A percentile compares a stretch with the other conserved stretches of the same genome.
Conservation (phyloP, 1,284 basidiomycete species). For the Malassezia globosa region DNA sequence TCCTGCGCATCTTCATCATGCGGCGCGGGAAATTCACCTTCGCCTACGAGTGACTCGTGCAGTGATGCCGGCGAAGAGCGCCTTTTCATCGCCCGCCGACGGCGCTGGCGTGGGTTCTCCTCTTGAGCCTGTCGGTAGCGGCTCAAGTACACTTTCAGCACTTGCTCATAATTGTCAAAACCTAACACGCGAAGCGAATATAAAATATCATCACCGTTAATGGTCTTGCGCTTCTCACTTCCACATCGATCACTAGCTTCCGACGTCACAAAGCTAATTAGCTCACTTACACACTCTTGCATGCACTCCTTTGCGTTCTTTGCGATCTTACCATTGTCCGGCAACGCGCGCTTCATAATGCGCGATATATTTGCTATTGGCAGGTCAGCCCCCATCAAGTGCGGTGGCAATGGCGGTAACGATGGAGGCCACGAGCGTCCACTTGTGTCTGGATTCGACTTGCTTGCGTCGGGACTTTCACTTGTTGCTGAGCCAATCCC, state of each 20-base stretch:
- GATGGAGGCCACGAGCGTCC: conserved; percentile 1
- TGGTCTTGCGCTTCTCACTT: conserved; percentile 72
- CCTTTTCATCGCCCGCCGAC: conserved; percentile 10
- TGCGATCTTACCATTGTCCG: conserved; percentile 83
- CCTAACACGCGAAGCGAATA: conserved; percentile 77
- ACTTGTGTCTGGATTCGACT: neutral
- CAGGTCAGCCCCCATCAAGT: conserved; percentile 23
- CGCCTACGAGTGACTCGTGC: neutral
- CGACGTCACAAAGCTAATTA: conserved; percentile 85
- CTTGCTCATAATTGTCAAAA: conserved; percentile 87
- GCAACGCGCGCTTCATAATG: conserved; percentile 83
- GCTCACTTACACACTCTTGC: conserved; percentile 89
- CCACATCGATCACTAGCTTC: conserved; percentile 80
- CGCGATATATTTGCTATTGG: conserved; percentile 81
- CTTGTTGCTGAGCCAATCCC: neutral
- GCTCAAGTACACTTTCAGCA: conserved; percentile 73
- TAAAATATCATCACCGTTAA: conserved; percentile 73
- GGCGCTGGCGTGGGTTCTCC: conserved; percentile 18
- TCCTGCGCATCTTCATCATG: conserved; percentile 9
- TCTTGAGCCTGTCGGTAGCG: conserved; percentile 50
- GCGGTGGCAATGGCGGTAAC: conserved; percentile 12
- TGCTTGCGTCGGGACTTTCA: conserved; percentile 4
- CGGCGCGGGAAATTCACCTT: conserved; percentile 4
- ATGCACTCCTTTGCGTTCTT: conserved; percentile 95
- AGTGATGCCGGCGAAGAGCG: conserved; percentile 5